These are phyloP conservation scores for Cadophora gregata DNA, from an alignment of 2,329 filamentous ascomycete genomes.

Conservation along the genomic window DNA sequence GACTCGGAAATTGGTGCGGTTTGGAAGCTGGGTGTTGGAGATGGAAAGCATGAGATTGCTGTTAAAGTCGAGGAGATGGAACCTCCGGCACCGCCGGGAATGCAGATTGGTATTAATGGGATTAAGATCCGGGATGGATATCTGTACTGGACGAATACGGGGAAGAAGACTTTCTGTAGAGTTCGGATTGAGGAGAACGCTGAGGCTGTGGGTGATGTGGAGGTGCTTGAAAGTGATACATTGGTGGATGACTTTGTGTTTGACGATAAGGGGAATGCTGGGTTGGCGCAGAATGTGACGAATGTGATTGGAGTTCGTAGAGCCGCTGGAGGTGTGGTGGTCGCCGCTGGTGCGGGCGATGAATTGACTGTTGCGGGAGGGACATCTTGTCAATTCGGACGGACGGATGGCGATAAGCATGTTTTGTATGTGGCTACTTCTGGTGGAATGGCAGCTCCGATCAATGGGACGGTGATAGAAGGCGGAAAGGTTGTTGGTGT, in stretches of 20 bases:
- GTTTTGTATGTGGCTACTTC: constrained; percentile 34
- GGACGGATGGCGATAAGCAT: constrained; percentile 23
- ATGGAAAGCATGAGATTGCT: constrained; percentile 32
- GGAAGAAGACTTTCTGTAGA: too few relatives aligned
- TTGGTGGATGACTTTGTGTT: too few relatives aligned
- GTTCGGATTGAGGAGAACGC: too few relatives aligned
- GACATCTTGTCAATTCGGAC: constrained; percentile 34
- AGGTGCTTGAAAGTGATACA: too few relatives aligned
- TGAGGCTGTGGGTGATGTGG: too few relatives aligned
- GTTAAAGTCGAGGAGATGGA: constrained; percentile 32
- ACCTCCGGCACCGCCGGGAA: too few relatives aligned
- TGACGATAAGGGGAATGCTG: constrained; percentile 27
- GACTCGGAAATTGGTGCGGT: constrained; percentile 41
- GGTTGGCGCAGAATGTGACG: constrained; percentile 26
- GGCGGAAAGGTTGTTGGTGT: constrained; percentile 33
- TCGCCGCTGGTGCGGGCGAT: constrained; percentile 25
- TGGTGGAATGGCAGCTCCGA: constrained; percentile 28
- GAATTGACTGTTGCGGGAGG: constrained; percentile 28
- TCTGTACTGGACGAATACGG: too few relatives aligned
- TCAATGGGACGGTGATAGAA: constrained; percentile 31
- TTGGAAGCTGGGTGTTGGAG: constrained; percentile 39
- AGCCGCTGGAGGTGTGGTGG: constrained; percentile 10
- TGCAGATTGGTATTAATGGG: too few relatives aligned
- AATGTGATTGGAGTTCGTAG: constrained; percentile 21
- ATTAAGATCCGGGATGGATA: too few relatives aligned